Evolutionary conservation across 2,329 filamentous ascomycete species (phyloP).

Genomic region (Stachybotrys elegans): DNA sequence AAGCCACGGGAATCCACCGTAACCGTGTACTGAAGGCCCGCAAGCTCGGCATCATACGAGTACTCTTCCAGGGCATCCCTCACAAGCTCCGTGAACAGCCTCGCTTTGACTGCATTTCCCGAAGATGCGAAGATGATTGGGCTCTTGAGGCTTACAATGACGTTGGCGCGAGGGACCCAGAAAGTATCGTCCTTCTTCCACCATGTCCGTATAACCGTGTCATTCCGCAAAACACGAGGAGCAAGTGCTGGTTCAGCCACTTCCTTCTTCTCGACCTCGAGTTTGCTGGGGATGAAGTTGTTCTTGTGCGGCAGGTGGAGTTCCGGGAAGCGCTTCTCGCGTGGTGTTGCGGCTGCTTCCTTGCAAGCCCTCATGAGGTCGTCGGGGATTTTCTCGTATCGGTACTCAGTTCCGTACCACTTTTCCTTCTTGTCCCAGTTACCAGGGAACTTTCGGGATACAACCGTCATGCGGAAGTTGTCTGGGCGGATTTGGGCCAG

Average conservation of each 20-base stretch:
- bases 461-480: slow-evolving; percentile 80
- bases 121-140: slow-evolving; percentile 76
- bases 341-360: slow-evolving; percentile 53
- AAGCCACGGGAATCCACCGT: slow-evolving; percentile 67
- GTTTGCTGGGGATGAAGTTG: slow-evolving; percentile 88
- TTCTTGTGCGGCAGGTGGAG: slow-evolving; percentile 89
- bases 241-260: slow-evolving; percentile 67
- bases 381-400: slow-evolving; percentile 69
- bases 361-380: slow-evolving; percentile 70
- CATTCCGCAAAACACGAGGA: slow-evolving; percentile 81
- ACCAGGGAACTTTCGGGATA: slow-evolving; percentile 79
- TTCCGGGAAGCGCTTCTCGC: slow-evolving; percentile 57
- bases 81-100: slow-evolving; percentile 79
- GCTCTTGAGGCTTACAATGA: slow-evolving; percentile 75
- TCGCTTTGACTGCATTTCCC: slow-evolving; percentile 70
- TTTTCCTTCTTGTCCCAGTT: slow-evolving; percentile 85
- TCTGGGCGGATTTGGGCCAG: slow-evolving; percentile 74
- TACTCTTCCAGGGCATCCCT: slow-evolving; percentile 88
- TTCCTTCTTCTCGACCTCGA: slow-evolving; percentile 93
- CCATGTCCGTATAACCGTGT: slow-evolving; percentile 77
- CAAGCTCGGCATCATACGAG: slow-evolving; percentile 91
- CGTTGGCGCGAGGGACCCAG: slow-evolving; percentile 92
- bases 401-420: slow-evolving; percentile 98
- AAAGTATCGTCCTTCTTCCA: slow-evolving; percentile 98
- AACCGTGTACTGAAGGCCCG: slow-evolving; percentile 82